These are phyloP conservation scores for Colletotrichum australisinense DNA, from an alignment of 2,329 filamentous ascomycete species.

Conservation along the genomic window DNA sequence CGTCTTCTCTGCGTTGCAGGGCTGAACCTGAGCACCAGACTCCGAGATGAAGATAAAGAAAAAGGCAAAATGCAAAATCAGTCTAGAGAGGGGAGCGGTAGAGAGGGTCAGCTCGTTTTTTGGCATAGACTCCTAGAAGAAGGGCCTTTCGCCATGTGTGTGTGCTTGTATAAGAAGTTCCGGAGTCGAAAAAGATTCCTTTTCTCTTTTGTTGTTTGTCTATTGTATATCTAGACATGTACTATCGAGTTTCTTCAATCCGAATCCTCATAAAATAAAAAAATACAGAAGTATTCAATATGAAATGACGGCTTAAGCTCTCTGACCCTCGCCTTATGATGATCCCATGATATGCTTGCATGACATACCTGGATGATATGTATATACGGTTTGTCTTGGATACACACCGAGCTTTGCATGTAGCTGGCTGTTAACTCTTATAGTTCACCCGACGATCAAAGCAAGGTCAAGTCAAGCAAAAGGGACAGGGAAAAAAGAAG, in stretches of 20 bases:
- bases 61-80: not conserved
- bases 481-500: constrained; percentile 17
- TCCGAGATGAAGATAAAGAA: not conserved
- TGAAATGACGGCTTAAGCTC: not conserved
- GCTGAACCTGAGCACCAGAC: not conserved
- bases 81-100: not conserved
- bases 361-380: no score
- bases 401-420: not conserved
- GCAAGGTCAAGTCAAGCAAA: not conserved
- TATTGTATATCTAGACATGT: constrained; percentile 1
- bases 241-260: not conserved
- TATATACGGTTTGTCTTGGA: not conserved
- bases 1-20: not conserved
- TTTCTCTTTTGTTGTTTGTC: not conserved
- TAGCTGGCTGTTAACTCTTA: not conserved
- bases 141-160: not conserved
- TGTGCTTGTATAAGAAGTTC: not conserved
- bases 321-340: not conserved
- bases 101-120: not conserved
- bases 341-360: no score
- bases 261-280: not conserved
- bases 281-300: not conserved
- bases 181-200: not conserved
- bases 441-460: no score
- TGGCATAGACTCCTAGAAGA: not conserved